Evolutionary conservation across 2,329 filamentous ascomycete genomes (phyloP).

Genomic region (Exophiala lecanii-corni): DNA sequence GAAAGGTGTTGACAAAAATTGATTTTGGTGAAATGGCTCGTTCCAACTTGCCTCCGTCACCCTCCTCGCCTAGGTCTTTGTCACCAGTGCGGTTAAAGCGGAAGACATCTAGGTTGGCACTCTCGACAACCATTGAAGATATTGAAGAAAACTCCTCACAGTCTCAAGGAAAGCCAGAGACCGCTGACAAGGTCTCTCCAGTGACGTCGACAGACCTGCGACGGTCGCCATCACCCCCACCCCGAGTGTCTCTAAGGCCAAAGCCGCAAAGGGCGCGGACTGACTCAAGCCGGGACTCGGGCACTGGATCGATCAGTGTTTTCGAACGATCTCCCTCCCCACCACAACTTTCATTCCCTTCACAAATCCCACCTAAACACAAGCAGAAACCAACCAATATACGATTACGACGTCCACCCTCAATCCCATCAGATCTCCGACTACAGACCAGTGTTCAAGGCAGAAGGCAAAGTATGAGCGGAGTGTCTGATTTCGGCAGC

Average conservation of each 20-base stretch:
- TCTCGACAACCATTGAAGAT: constrained; percentile 34
- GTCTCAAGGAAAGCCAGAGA: too few species aligned
- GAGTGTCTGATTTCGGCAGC: constrained; percentile 41
- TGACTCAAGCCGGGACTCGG: constrained; percentile 11
- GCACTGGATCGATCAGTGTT: constrained; percentile 1
- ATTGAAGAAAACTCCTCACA: constrained; percentile 22
- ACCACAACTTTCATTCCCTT: constrained; percentile 8
- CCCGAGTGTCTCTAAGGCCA: constrained; percentile 31
- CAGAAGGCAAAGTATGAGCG: constrained; percentile 23
- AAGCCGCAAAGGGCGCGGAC: constrained; percentile 26
- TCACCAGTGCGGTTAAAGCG: constrained; percentile 51
- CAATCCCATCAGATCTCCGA: constrained; percentile 46
- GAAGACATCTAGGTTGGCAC: constrained; percentile 50
- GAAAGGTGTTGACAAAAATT: constrained; percentile 79
- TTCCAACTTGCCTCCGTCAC: constrained; percentile 42
- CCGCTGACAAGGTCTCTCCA: too few species aligned
- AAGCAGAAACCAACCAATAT: constrained; percentile 33
- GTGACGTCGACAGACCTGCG: constrained; percentile 11
- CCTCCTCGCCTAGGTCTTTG: constrained; percentile 38
- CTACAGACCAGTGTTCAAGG: constrained; percentile 39
- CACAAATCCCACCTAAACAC: constrained; percentile 27
- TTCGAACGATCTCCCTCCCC: constrained; percentile 22
- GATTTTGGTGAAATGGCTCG: constrained; percentile 75
- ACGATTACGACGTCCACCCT: constrained; percentile 34
- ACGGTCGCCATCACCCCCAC: constrained; percentile 39